Conservation (phyloP, 2,329 filamentous ascomycete genomes). For the Pestalotiopsis fici region DNA sequence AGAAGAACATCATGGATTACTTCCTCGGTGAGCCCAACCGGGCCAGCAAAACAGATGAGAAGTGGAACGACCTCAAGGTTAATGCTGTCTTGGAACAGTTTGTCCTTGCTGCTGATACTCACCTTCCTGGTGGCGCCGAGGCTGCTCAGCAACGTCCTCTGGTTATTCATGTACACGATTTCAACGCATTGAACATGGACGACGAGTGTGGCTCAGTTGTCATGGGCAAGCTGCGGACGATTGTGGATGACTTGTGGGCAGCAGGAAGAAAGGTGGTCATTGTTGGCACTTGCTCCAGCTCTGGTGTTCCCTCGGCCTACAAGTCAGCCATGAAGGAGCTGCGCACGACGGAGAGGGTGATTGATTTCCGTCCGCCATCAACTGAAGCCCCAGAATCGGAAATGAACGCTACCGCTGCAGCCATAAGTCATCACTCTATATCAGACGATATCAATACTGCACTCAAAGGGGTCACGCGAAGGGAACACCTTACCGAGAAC, state of each 20-base stretch:
- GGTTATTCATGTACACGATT: conserved; percentile 80
- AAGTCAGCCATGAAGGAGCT: conserved; percentile 38
- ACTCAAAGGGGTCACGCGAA: neutral
- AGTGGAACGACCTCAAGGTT: conserved; percentile 65
- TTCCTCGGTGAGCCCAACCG: conserved; percentile 42
- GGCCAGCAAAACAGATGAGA: conserved; percentile 39
- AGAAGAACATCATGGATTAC: conserved; percentile 41
- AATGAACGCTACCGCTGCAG: neutral
- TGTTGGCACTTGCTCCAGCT: conserved; percentile 72
- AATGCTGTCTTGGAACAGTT: conserved; percentile 58
- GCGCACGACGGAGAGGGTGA: conserved; percentile 36
- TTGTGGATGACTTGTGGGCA: conserved; percentile 72
- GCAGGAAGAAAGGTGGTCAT: conserved; percentile 74
- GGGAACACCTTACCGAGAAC: conserved; percentile 26
- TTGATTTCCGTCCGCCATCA: neutral
- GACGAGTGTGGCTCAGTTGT: conserved; percentile 66
- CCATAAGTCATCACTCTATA: neutral
- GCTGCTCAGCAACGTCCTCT: conserved; percentile 45
- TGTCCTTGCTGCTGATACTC: conserved; percentile 45
- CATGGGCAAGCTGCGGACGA: conserved; percentile 67
- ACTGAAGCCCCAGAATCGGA: neutral
- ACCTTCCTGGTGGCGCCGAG: conserved; percentile 40
- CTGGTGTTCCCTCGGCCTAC: conserved; percentile 47
- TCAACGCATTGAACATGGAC: conserved; percentile 73
- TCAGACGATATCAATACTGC: neutral